A percentile compares a stretch with the other conserved stretches of the same genome.
phyloP scores from a whole-genome alignment of 805 yeast genomes.

The Candida lessepsii region DNA sequence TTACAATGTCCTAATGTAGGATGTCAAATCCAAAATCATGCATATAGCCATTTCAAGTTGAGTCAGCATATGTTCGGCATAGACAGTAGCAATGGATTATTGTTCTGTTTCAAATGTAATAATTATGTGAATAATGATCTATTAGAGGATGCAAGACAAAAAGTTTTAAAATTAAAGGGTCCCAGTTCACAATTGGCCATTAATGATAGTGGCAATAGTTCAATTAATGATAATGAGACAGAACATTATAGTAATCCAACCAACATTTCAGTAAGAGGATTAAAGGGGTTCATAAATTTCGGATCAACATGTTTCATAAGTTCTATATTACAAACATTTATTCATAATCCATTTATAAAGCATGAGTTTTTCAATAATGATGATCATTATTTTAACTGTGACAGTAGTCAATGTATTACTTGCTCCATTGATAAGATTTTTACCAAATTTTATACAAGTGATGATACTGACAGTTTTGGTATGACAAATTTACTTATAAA shows the following conservation, averaged over 20 bases:
- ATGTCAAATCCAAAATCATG: slow-evolving; percentile 46
- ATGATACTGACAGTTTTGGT: slow-evolving; percentile 67
- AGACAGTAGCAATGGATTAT: slow-evolving; percentile 62
- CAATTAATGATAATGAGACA: not conserved
- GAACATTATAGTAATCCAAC: slow-evolving; percentile 37
- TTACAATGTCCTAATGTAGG: slow-evolving; percentile 78
- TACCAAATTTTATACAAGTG: slow-evolving; percentile 67
- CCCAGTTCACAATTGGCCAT: not conserved
- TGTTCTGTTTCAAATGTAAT: slow-evolving; percentile 79
- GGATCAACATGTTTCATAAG: slow-evolving; percentile 99
- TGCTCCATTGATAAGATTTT: slow-evolving; percentile 84
- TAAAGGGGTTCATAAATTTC: slow-evolving; percentile 86
- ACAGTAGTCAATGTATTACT: slow-evolving; percentile 59
- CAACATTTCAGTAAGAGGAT: slow-evolving; percentile 65
- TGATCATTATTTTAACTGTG: slow-evolving; percentile 58
- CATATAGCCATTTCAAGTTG: slow-evolving; percentile 29
- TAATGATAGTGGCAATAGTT: not conserved
- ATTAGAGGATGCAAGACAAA: slow-evolving; percentile 51
- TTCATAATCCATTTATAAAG: slow-evolving; percentile 87
- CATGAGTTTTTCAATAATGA: slow-evolving; percentile 72
- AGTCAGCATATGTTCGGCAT: slow-evolving; percentile 46
- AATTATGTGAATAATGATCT: slow-evolving; percentile 64
- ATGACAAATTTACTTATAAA: slow-evolving; percentile 78
- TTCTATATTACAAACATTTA: slow-evolving; percentile 79
- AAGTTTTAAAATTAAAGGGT: slow-evolving; percentile 11